Percentiles rank a stretch among this genome's conserved stretches.
These are phyloP conservation scores for Sphaerostilbella broomeana DNA, from an alignment of 2,329 filamentous ascomycete species.

Conservation along the genomic window DNA sequence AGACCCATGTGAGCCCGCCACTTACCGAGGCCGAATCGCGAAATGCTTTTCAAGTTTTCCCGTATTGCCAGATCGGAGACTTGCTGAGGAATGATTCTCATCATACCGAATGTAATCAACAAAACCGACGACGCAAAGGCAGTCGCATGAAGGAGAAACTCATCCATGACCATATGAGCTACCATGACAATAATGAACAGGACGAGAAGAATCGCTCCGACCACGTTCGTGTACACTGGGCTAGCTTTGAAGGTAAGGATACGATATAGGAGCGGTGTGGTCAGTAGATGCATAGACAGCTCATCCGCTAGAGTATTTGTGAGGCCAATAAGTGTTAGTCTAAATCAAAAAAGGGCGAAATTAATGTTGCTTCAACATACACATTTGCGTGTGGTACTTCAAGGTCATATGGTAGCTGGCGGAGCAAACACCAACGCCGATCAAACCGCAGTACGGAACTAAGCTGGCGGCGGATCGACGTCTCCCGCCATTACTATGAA, in stretches of 20 bases:
- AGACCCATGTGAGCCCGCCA: too few species aligned
- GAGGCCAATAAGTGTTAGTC: too few species aligned
- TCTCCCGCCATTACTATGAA: constrained; percentile 15
- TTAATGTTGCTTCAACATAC: too few species aligned
- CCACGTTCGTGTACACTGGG: constrained; percentile 19
- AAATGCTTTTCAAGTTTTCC: constrained; percentile 17
- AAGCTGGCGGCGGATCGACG: constrained; percentile 21
- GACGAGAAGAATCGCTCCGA: constrained; percentile 17
- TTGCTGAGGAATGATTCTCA: constrained; percentile 27
- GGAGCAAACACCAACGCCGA: constrained; percentile 29
- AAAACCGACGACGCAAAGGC: constrained; percentile 30
- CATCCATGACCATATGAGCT: constrained; percentile 36
- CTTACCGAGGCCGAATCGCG: constrained; percentile 19
- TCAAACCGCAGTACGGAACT: constrained; percentile 32
- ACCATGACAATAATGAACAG: constrained; percentile 32
- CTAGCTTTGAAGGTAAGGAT: constrained; percentile 30
- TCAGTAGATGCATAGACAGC: constrained; percentile 35
- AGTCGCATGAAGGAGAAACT: constrained; percentile 34
- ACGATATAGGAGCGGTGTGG: constrained; percentile 35
- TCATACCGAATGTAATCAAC: constrained; percentile 26
- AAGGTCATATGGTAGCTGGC: constrained; percentile 29
- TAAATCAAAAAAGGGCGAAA: too few species aligned
- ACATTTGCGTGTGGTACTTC: constrained; percentile 31
- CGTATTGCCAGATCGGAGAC: constrained; percentile 22
- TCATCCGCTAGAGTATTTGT: constrained; percentile 34